These are phyloP conservation scores for Cyclocybe aegerita DNA, from an alignment of 768 basidiomycete species.

Conservation along the genomic window DNA sequence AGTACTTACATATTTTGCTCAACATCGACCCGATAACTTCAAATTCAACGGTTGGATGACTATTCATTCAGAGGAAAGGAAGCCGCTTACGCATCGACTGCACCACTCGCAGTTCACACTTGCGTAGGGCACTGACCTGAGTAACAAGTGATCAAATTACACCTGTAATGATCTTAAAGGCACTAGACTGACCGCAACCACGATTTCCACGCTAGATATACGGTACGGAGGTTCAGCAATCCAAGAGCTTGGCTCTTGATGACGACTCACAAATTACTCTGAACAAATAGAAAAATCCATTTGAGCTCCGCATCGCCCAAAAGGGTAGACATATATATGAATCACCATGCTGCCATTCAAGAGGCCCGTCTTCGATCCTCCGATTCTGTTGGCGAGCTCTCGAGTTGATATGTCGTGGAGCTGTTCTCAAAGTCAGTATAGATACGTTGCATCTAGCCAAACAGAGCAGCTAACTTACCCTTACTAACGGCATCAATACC, in stretches of 20 bases:
- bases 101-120: conserved; percentile 79
- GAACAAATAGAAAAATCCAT: conserved; percentile 6
- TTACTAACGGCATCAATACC: conserved; percentile 77
- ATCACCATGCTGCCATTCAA: conserved; percentile 79
- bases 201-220: conserved; percentile 51
- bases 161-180: background rate
- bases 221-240: background rate
- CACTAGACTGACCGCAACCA: conserved; percentile 61
- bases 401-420: conserved; percentile 76
- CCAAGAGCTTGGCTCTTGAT: conserved; percentile 1
- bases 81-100: conserved; percentile 68
- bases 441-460: background rate
- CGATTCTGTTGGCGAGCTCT: conserved; percentile 73
- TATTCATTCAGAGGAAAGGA: background rate
- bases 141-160: background rate
- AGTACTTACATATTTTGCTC: conserved; percentile 53
- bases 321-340: conserved; percentile 1
- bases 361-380: conserved; percentile 74
- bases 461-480: conserved; percentile 37
- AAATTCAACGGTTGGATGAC: background rate
- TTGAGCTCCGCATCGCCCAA: background rate
- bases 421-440: conserved; percentile 28
- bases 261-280: conserved; percentile 69
- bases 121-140: conserved; percentile 77
- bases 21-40: conserved; percentile 82